Evolutionary conservation across 23 red algal species (phyloP), one percentile per base, ranked within the genome.

Genomic region (Agarophyton chilense): DNA sequence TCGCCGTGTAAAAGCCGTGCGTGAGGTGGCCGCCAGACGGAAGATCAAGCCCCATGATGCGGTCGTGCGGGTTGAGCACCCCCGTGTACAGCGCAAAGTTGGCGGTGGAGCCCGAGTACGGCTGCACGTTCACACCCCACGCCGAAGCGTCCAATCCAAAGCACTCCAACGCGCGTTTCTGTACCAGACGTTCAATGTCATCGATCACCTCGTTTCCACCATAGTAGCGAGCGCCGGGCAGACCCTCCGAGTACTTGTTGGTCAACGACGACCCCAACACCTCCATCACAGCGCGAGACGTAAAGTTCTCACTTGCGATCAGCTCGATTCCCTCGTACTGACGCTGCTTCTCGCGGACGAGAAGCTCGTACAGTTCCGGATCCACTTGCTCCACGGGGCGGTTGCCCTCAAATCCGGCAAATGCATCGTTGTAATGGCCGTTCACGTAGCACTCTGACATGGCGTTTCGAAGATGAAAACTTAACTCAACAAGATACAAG

Each of bases 181-280:
- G 97, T 18, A 93, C 93, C 10, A 99, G 93, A 40, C 82, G 52
- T 86, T 99, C 97, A 82, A 99, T 80, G 52, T 99, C 81, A 61
- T 99, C 97, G 47, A 99, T 89, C 50, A 95, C 82, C n/a, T 94
- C 84, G 58, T 99, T 99, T 65, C 97, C 97, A 18, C 97, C 97
- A 70, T 99, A 99, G 79, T 99, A 99, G 21, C 97, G 89, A 10
- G 92, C 88, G 49, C 97, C 97, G 10, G 93, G 93, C 33, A 94
- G 86, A n/a, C 97, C 97, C 77, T 99, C 97, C 8, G 97, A 99
- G 51, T 99, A 99, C 86, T 99, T 99, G 80, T 99, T 99, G 56
- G 97, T 99, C 34, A 96, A 82, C 2, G 72, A 93, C 38, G 97
- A 99, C 17, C 97, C 93, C 25, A 99, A 85, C 34, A 90, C 85